Percentiles rank a stretch among this genome's conserved stretches.
phyloP scores from a whole-genome alignment of 306 rosid species.

The Rosa rugosa region DNA sequence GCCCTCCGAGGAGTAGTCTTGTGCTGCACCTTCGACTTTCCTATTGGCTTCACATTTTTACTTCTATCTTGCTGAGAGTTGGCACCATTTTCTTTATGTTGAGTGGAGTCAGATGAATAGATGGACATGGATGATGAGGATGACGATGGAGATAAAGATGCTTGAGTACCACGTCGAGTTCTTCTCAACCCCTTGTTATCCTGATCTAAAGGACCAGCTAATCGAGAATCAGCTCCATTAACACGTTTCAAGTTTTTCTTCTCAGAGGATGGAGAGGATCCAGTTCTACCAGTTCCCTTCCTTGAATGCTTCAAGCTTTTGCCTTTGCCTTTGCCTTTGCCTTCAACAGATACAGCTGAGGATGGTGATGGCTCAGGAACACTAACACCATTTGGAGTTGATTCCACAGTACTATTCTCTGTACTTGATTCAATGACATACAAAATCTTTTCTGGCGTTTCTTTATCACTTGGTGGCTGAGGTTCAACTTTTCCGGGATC shows the following conservation, averaged over 20 bases:
- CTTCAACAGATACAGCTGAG: slow-evolving; percentile 27
- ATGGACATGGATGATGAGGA: slow-evolving; percentile 23
- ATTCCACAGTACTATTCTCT: slow-evolving; percentile 33
- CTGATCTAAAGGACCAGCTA: slow-evolving; percentile 12
- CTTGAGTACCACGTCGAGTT: slow-evolving; percentile 18
- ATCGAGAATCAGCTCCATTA: slow-evolving; percentile 23
- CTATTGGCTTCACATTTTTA: slow-evolving; percentile 1
- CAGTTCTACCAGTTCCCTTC: slow-evolving; percentile 27
- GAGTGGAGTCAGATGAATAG: slow-evolving; percentile 26
- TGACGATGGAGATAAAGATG: slow-evolving; percentile 23
- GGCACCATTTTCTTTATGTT: slow-evolving; percentile 33
- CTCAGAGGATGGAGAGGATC: slow-evolving; percentile 35
- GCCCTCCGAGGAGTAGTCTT: slow-evolving; percentile 41
- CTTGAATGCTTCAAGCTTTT: slow-evolving; percentile 36
- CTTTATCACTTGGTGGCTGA: slow-evolving; percentile 32
- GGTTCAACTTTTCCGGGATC: slow-evolving; percentile 25
- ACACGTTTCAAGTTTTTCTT: slow-evolving; percentile 36
- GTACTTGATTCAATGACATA: slow-evolving; percentile 40
- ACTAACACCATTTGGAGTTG: slow-evolving; percentile 26
- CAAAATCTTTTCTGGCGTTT: slow-evolving; percentile 41
- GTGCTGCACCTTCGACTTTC: slow-evolving; percentile 29
- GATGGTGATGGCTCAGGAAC: slow-evolving; percentile 26
- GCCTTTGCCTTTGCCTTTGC: slow-evolving; percentile 42
- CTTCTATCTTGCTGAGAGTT: slow-evolving; percentile 25
- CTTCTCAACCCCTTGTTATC: slow-evolving; percentile 37